Conservation (phyloP, 1,284 basidiomycete genomes). For the Mycena citricolor region DNA sequence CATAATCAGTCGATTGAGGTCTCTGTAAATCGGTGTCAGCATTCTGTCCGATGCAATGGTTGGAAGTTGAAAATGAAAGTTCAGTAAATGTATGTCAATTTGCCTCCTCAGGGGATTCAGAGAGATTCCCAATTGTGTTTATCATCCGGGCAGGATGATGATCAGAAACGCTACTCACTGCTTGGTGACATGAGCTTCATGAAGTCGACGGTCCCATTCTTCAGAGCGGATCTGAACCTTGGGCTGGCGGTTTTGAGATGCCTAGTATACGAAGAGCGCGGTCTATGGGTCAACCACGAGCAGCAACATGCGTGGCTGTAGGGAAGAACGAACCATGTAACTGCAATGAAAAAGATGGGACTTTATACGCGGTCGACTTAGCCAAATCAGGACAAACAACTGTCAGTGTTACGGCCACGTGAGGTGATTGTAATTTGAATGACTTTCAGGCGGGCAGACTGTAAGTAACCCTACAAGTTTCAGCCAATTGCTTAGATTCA, state of each 20-base stretch:
- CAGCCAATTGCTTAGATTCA: too few species aligned
- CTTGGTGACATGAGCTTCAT: conserved; percentile 75
- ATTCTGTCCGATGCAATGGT: conserved; percentile 36
- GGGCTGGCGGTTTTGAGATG: conserved; percentile 45
- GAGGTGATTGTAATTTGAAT: too few species aligned
- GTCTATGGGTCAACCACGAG: conserved; percentile 53
- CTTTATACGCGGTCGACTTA: conserved; percentile 6
- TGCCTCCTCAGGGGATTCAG: conserved; percentile 69
- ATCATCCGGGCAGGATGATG: conserved; percentile 54
- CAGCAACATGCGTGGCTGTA: conserved; percentile 30
- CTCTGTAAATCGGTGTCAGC: conserved; percentile 48
- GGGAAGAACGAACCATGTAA: conserved; percentile 18
- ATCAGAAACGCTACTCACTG: conserved; percentile 52
- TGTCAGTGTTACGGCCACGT: too few species aligned
- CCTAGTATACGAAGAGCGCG: conserved; percentile 53
- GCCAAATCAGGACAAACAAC: background rate
- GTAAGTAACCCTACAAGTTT: too few species aligned
- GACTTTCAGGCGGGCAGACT: too few species aligned
- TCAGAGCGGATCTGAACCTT: conserved; percentile 63
- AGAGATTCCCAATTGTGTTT: conserved; percentile 86
- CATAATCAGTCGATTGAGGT: conserved; percentile 95
- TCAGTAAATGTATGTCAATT: conserved; percentile 84
- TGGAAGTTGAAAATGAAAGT: conserved; percentile 20
- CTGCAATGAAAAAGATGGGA: background rate
- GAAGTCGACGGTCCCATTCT: conserved; percentile 74